Percentiles rank a stretch among this genome's conserved stretches.
These are phyloP conservation scores for Aspergillus coremiiformis DNA, from an alignment of 495 filamentous ascomycete species.

Conservation along the genomic window DNA sequence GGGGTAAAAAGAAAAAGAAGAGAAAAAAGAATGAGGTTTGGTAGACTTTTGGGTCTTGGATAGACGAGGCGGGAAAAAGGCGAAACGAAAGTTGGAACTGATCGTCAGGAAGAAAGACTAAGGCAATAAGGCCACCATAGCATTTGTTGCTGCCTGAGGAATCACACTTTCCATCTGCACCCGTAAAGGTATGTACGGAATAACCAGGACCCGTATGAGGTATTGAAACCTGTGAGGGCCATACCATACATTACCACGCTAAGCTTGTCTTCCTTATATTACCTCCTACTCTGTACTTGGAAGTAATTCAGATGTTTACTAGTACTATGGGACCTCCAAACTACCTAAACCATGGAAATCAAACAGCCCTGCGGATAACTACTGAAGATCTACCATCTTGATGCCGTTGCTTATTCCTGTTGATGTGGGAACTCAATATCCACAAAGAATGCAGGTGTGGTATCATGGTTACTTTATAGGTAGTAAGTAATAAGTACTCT, in stretches of 20 bases:
- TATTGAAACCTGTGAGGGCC: neutral
- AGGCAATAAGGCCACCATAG: constrained; percentile 10
- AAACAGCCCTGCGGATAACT: neutral
- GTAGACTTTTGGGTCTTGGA: constrained; percentile 20
- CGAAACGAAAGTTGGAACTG: constrained; percentile 19
- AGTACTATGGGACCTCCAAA: neutral
- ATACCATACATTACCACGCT: constrained; percentile 3
- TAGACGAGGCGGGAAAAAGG: constrained; percentile 21
- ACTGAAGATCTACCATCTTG: too few species aligned
- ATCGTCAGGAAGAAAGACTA: constrained; percentile 17
- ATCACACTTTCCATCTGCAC: neutral
- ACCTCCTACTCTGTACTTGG: too few species aligned
- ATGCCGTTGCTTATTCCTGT: neutral
- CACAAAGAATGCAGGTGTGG: neutral
- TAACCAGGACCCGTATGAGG: neutral
- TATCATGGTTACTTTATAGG: too few species aligned
- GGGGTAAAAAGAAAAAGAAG: constrained; percentile 4
- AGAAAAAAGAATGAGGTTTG: constrained; percentile 19
- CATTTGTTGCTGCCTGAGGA: constrained; percentile 8
- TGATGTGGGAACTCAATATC: neutral
- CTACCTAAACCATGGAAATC: neutral
- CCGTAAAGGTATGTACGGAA: constrained; percentile 1
- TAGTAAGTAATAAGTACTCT: neutral
- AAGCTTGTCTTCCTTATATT: too few species aligned
- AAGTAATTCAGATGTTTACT: neutral